Conservation (phyloP, 768 basidiomycete genomes). For the Infundibulicybe gibba region DNA sequence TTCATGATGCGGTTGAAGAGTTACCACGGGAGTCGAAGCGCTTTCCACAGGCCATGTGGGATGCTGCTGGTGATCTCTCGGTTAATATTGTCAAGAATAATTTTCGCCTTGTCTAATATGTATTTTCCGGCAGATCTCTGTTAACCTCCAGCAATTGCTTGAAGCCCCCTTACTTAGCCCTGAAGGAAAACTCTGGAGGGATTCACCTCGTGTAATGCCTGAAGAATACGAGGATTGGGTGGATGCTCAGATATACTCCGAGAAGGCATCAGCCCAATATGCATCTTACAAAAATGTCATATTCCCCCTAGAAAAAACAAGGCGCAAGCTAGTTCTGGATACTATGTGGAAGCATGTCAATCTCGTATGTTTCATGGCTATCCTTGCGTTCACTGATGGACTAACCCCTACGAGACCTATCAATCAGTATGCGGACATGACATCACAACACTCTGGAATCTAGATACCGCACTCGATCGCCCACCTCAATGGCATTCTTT, state of each 20-base stretch:
- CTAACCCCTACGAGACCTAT: slow-evolving; percentile 51
- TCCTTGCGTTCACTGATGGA: slow-evolving; percentile 2
- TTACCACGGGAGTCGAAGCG: slow-evolving; percentile 69
- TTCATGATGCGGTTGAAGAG: slow-evolving; percentile 72
- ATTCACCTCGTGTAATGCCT: slow-evolving; percentile 47
- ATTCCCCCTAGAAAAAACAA: slow-evolving; percentile 56
- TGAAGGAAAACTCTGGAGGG: slow-evolving; percentile 51
- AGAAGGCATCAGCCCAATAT: slow-evolving; percentile 47
- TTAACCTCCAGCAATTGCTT: slow-evolving; percentile 64
- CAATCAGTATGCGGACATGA: slow-evolving; percentile 43
- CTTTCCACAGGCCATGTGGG: slow-evolving; percentile 78
- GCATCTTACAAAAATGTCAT: slow-evolving; percentile 53
- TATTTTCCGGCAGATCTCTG: slow-evolving; percentile 41
- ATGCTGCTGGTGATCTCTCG: slow-evolving; percentile 79
- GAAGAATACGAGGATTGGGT: slow-evolving; percentile 63
- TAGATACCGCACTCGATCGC: slow-evolving; percentile 46
- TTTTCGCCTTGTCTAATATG: background rate
- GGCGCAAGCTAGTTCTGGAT: slow-evolving; percentile 43
- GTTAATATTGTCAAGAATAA: slow-evolving; percentile 31
- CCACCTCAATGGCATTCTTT: slow-evolving; percentile 59
- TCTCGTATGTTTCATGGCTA: slow-evolving; percentile 34
- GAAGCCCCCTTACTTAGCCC: slow-evolving; percentile 58
- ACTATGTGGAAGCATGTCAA: slow-evolving; percentile 66
- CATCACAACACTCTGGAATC: slow-evolving; percentile 63
- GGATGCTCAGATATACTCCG: slow-evolving; percentile 64